These are phyloP conservation scores for Kwoniella shandongensis DNA, from an alignment of 768 basidiomycete genomes.

Conservation along the genomic window DNA sequence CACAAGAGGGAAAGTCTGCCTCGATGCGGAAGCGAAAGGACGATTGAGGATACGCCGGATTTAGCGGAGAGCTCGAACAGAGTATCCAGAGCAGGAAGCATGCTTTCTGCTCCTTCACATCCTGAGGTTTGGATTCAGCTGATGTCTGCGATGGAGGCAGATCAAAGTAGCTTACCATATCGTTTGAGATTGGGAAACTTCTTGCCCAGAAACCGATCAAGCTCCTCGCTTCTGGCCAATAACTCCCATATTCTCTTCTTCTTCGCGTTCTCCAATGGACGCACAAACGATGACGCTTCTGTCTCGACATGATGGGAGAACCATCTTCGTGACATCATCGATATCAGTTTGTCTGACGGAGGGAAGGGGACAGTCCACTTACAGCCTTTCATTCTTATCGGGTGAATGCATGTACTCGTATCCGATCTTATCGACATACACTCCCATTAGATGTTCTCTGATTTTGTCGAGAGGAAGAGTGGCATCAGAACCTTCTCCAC, in stretches of 20 bases:
- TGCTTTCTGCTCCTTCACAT: slow-evolving; percentile 88
- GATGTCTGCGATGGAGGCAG: not conserved
- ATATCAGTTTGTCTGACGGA: not conserved
- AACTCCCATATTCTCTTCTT: slow-evolving; percentile 58
- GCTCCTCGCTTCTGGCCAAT: slow-evolving; percentile 71
- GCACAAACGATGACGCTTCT: slow-evolving; percentile 23
- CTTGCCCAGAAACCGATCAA: slow-evolving; percentile 79
- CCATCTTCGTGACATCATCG: slow-evolving; percentile 61
- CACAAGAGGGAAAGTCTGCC: slow-evolving; percentile 83
- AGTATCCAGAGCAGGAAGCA: slow-evolving; percentile 81
- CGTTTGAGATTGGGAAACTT: slow-evolving; percentile 74
- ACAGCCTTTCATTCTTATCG: slow-evolving; percentile 38
- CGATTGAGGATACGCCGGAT: slow-evolving; percentile 67
- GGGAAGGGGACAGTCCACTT: slow-evolving; percentile 2
- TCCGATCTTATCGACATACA: slow-evolving; percentile 82
- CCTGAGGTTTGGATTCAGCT: slow-evolving; percentile 60
- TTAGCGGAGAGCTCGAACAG: slow-evolving; percentile 68
- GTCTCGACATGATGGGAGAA: slow-evolving; percentile 83
- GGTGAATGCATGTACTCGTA: slow-evolving; percentile 66
- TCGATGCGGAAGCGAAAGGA: slow-evolving; percentile 84
- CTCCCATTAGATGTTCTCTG: slow-evolving; percentile 64
- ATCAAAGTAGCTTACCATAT: slow-evolving; percentile 41
- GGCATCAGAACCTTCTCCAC: slow-evolving; percentile 52
- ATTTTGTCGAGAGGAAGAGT: slow-evolving; percentile 70
- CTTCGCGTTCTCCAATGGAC: slow-evolving; percentile 9